Base-by-base conservation (phyloP, 805 yeast species). In the Saccharomyces eubayanus region DNA sequence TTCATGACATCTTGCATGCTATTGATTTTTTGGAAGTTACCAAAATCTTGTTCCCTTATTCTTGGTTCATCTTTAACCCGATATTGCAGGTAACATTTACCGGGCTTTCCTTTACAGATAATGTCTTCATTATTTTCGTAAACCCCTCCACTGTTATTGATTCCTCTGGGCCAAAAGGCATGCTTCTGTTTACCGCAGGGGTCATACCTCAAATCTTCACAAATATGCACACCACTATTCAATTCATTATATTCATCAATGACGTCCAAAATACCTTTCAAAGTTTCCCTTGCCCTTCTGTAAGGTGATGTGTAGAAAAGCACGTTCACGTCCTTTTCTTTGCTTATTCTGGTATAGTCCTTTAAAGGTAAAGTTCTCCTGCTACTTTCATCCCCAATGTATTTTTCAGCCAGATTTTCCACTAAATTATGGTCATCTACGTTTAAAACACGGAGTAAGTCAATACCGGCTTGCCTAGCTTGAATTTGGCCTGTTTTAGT, bases 21-120 rank as follows among this genome's bases (percentile, higher is more conserved):
- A 1, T 82, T 78, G 0, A 84, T 78, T 53, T 86, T 82, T 72
- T 90, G 97, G 69, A 89, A 90, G 66, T 90, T 90, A 21, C 97
- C 97, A 65, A 91, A 91, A 68, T 91, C 97, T 69, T 91, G 97
- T 66, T 91, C 97, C 57, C 97, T 76, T 80, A 91, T 81, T 52
- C 97, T 73, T 11, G 97, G 96, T 65, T 91, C 97, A 67, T 91
- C 97, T 59, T 82, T 78, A 2, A 86, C 80, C 41, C 77, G 74
- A 60, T 81, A 84, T 5, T 74, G 72, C 9, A 83, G 60, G 49
- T 63, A 68, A 27, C 65, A 71, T 63, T 62, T 59, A 10, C 66
- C 71, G 5, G 71, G 51, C 27, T 48, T 50, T 6, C 51, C 51
- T 14, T 50, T 45, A 6, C 46, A 27, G 31, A 53, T 30, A 47